A percentile compares a stretch with the other conserved stretches of the same genome.
These are phyloP conservation scores for Trypanosoma melophagium DNA, from an alignment of 208 protist species.

Conservation along the genomic window DNA sequence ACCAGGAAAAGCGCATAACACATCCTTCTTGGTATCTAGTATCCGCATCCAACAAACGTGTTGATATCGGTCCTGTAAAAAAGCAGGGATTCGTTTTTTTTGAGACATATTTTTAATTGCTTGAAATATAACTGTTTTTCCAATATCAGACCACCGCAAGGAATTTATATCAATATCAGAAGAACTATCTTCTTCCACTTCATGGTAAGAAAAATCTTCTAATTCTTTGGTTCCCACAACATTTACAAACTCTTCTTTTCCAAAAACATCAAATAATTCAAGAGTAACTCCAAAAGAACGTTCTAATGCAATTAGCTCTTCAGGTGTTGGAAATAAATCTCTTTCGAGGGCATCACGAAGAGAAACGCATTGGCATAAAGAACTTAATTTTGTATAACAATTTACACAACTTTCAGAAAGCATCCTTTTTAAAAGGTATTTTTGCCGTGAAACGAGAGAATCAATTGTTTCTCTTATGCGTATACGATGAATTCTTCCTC, in stretches of 20 bases:
- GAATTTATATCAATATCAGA: conserved; percentile 16
- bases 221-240: conserved; percentile 3
- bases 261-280: conserved; percentile 74
- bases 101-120: conserved; percentile 37
- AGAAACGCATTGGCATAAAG: conserved; percentile 38
- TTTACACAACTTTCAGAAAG: conserved; percentile 71
- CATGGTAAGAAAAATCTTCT: not conserved
- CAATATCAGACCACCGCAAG: conserved; percentile 34
- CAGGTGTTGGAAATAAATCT: conserved; percentile 69
- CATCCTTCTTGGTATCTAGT: conserved; percentile 34
- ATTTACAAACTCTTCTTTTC: conserved; percentile 40
- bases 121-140: conserved; percentile 65
- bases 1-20: conserved; percentile 74
- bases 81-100: conserved; percentile 41
- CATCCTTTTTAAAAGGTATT: conserved; percentile 61
- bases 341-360: conserved; percentile 57
- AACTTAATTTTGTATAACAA: conserved; percentile 57
- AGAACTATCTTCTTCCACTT: not conserved
- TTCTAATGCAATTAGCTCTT: conserved; percentile 77
- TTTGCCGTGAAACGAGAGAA: conserved; percentile 46
- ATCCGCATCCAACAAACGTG: conserved; percentile 62
- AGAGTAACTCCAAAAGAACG: conserved; percentile 83
- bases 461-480: conserved; percentile 57
- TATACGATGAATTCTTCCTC: conserved; percentile 85
- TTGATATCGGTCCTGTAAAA: conserved; percentile 51